Base-by-base conservation (phyloP, 768 basidiomycete species). In the Hericium alpestre region DNA sequence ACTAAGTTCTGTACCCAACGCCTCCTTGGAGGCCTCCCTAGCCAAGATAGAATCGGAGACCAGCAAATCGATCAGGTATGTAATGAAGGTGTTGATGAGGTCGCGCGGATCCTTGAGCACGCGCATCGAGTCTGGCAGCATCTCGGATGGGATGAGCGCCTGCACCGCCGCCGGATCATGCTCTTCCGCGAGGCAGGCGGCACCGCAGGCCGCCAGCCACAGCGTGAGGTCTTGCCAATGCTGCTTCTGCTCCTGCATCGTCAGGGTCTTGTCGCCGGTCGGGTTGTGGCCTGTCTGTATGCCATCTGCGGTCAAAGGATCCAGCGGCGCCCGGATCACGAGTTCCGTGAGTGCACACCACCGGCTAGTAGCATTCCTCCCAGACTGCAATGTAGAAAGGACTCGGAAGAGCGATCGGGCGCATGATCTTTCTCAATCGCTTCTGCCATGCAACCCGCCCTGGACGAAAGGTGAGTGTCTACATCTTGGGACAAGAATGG, bases 211-310 rank as follows among this genome's bases (percentile, higher is more conserved):
- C 3, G 88, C 82, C 40, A 94, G 73, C 69, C 87, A 90, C 22
- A 91, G 71, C 0, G 87, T 84, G 12, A 91, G 72, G 65, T 93
- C 91, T 64, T 89, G 85, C 92, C 93, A 96, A 62, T 91, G 87
- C 39, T 76, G 79, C 43, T 83, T 79, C 61, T 82, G 77, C 18
- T 90, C 88, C 88, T 91, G 54, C 7, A 65, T 61, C 5, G 71
- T 65, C 58, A 76, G 61, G 20, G 64, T 65, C 56, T 70, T 70
- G 55, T 78, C 76, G n/a, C 70, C 67, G 6, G 62, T 56, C 10
- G 69, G 65, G 3, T 63, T 72, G 61, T 59, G 64, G 50, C 52
- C 67, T 55, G 56, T 63, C 49, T 62, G 59, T 38, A 66, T 62
- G 8, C 66, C 68, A 27, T 69, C 64, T 57, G 67, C 65, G 5